Conservation (phyloP, 164 flowering plant genomes). For the Berberis thunbergii region DNA sequence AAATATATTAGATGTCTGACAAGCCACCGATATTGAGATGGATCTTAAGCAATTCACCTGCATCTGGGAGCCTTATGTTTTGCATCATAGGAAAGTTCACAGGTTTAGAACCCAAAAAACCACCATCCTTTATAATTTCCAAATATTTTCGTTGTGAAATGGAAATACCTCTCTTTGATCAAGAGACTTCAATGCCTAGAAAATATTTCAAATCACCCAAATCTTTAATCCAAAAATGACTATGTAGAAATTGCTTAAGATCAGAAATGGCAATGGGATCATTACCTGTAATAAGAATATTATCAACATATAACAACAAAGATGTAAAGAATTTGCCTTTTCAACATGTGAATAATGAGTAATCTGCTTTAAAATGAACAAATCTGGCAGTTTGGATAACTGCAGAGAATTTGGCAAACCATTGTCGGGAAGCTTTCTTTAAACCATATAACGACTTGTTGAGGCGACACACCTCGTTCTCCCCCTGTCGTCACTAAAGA, state of each 20-base stretch:
- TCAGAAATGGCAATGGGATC: not conserved
- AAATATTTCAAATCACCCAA: no score
- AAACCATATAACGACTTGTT: not conserved
- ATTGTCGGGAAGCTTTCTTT: not conserved
- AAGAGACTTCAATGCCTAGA: no score
- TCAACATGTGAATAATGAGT: not conserved
- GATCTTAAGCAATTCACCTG: not conserved
- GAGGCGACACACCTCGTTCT: not conserved
- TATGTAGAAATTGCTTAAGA: no score
- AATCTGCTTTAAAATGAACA: not conserved
- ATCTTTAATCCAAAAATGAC: no score
- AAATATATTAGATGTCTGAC: conserved; percentile 7
- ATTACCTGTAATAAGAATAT: conserved; percentile 1
- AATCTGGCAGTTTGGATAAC: not conserved
- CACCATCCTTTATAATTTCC: no score
- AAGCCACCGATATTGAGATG: not conserved
- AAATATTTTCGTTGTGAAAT: no score
- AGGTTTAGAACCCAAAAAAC: no score
- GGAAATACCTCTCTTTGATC: no score
- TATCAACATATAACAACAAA: not conserved
- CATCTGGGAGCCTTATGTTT: no score
- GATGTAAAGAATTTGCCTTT: not conserved
- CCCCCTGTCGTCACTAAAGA: not conserved
- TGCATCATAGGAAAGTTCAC: no score
- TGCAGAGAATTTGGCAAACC: not conserved